These are phyloP conservation scores for Tetrapisispora pingtungensis DNA, from an alignment of 805 yeast species.

Conservation along the genomic window DNA sequence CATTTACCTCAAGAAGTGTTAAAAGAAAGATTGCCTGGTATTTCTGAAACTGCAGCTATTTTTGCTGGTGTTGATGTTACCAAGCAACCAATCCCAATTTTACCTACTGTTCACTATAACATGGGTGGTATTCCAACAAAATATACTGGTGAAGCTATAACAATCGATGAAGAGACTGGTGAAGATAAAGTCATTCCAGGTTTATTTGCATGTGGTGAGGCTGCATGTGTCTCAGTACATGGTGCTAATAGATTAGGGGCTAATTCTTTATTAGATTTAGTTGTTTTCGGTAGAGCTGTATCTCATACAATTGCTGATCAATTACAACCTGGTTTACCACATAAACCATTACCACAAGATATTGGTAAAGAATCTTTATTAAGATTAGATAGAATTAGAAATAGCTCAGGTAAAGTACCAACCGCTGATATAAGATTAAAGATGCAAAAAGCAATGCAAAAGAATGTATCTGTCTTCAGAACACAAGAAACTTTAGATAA, in stretches of 20 bases:
- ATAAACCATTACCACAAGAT: conserved; percentile 71
- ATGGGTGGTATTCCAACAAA: conserved; percentile 99
- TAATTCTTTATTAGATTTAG: conserved; percentile 90
- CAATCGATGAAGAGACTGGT: conserved; percentile 68
- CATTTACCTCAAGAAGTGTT: conserved; percentile 88
- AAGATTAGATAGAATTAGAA: conserved; percentile 81
- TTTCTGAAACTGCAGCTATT: conserved; percentile 95
- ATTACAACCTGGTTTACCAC: conserved; percentile 82
- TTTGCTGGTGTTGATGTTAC: conserved; percentile 99
- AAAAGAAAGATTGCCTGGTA: conserved; percentile 96
- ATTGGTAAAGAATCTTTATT: conserved; percentile 84
- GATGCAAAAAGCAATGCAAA: conserved; percentile 96
- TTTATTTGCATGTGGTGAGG: conserved; percentile 94
- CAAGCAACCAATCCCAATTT: conserved; percentile 95
- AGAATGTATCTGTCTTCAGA: conserved; percentile 94
- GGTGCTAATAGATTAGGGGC: conserved; percentile 99
- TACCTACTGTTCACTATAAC: conserved; percentile 97
- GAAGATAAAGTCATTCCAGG: conserved; percentile 90
- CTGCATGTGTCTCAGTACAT: conserved; percentile 97
- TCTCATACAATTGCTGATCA: conserved; percentile 82
- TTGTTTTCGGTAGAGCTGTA: conserved; percentile 97
- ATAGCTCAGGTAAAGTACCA: conserved; percentile 66
- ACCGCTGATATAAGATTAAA: conserved; percentile 84
- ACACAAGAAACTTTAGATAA: conserved; percentile 82
- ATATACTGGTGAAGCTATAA: conserved; percentile 91